Conservation (phyloP, 306 rosid species). For the Quercus alba region DNA sequence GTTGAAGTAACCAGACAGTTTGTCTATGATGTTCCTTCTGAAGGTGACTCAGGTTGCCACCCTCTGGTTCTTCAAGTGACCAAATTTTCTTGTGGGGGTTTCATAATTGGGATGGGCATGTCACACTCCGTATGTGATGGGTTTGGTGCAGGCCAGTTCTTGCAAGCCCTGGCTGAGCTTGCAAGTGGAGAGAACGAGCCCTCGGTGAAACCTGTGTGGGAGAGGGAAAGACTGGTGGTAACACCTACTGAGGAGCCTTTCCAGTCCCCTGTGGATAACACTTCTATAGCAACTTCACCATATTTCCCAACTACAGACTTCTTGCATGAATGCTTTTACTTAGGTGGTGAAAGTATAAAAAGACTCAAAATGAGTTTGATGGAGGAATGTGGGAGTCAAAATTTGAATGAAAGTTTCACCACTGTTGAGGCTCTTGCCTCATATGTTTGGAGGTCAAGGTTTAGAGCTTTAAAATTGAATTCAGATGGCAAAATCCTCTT, state of each 20-base stretch:
- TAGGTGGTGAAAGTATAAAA: constrained; percentile 26
- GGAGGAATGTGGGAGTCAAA: constrained; percentile 6
- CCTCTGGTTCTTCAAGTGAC: constrained; percentile 43
- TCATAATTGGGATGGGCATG: constrained; percentile 45
- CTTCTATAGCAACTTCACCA: constrained; percentile 38
- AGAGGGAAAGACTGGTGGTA: constrained; percentile 40
- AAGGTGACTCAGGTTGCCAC: constrained; percentile 23
- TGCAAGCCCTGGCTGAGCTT: constrained; percentile 34
- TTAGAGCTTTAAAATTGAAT: constrained; percentile 40
- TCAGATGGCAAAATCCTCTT: constrained; percentile 35
- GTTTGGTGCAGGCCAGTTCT: constrained; percentile 42
- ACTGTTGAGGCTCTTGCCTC: constrained; percentile 52
- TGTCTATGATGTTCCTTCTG: constrained; percentile 28
- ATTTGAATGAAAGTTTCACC: constrained; percentile 28
- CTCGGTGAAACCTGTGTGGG: constrained; percentile 47
- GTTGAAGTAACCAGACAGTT: constrained; percentile 26
- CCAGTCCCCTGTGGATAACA: constrained; percentile 13
- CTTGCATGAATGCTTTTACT: constrained; percentile 25
- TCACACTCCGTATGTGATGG: constrained; percentile 52
- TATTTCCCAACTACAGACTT: constrained; percentile 37
- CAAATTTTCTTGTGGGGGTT: constrained; percentile 48
- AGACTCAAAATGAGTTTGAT: constrained; percentile 37
- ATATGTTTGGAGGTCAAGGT: constrained; percentile 49
- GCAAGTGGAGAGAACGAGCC: constrained; percentile 36
- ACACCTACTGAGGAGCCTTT: constrained; percentile 20